phyloP scores from a whole-genome alignment of 495 filamentous ascomycete genomes.

The Penicillium robsamsonii region DNA sequence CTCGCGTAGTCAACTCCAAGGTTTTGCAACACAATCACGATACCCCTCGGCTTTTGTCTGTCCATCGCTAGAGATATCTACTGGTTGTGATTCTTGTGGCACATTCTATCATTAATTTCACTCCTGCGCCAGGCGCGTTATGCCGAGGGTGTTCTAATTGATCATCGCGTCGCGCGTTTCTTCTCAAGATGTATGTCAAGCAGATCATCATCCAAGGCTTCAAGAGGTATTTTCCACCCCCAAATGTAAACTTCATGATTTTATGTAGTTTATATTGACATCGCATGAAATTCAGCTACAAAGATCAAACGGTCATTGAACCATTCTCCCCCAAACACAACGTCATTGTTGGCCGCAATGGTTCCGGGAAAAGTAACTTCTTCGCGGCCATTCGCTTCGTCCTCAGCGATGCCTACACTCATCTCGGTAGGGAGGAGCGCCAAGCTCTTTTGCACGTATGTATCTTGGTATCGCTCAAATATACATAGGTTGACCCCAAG shows the following conservation, averaged over 20 bases:
- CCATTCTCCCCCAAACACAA: conserved; percentile 98
- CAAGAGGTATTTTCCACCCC: conserved; percentile 69
- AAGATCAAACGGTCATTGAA: conserved; percentile 97
- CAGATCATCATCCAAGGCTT: conserved; percentile 99
- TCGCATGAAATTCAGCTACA: conserved; percentile 68
- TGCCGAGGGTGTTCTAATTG: conserved; percentile 32
- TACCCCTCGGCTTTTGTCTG: conserved; percentile 1
- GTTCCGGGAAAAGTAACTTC: conserved; percentile 99
- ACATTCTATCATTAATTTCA: conserved; percentile 10
- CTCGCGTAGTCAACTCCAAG: conserved; percentile 22
- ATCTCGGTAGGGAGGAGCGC: conserved; percentile 94
- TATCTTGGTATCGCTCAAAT: not conserved
- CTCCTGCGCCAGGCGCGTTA: conserved; percentile 34
- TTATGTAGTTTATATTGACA: not conserved
- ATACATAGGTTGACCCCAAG: conserved; percentile 21
- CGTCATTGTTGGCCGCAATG: conserved; percentile 98
- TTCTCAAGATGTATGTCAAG: conserved; percentile 88
- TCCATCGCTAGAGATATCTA: conserved; percentile 1
- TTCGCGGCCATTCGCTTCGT: conserved; percentile 99
- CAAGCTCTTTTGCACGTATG: conserved; percentile 84
- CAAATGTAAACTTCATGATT: not conserved
- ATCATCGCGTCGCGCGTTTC: conserved; percentile 36
- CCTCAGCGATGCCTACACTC: conserved; percentile 94
- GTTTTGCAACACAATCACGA: conserved; percentile 16
- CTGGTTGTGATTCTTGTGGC: not conserved